Evolutionary conservation across 495 filamentous ascomycete species (phyloP).

Genomic region (Aspergillus cavernicola): DNA sequence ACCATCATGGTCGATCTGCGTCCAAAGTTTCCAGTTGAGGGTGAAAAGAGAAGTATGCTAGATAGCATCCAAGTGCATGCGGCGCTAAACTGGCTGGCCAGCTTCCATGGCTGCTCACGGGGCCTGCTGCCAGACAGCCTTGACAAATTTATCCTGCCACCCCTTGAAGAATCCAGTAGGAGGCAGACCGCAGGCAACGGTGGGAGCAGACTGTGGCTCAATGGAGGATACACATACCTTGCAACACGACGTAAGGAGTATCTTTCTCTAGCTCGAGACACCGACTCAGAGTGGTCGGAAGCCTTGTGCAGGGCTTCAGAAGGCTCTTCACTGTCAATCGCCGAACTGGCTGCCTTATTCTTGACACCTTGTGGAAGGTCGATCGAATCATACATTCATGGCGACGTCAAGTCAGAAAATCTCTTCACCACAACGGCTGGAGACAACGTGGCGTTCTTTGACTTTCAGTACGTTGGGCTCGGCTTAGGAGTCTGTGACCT

Average conservation of each 20-base stretch:
- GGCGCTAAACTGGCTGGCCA: constrained; percentile 32
- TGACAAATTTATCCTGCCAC: constrained; percentile 27
- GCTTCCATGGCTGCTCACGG: constrained; percentile 30
- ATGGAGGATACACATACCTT: constrained; percentile 41
- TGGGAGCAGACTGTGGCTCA: constrained; percentile 29
- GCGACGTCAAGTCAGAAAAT: constrained; percentile 43
- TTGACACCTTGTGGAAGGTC: constrained; percentile 28
- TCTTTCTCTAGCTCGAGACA: constrained; percentile 23
- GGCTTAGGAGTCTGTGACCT: constrained; percentile 39
- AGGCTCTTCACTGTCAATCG: constrained; percentile 20
- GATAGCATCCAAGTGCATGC: constrained; percentile 24
- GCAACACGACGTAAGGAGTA: constrained; percentile 35
- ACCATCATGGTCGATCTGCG: constrained; percentile 37
- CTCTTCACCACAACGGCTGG: constrained; percentile 33
- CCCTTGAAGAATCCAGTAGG: constrained; percentile 26
- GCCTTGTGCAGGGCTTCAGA: constrained; percentile 18
- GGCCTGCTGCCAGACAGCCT: constrained; percentile 14
- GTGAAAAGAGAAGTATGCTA: constrained; percentile 27
- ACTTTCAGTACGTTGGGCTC: constrained; percentile 39
- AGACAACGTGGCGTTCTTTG: constrained; percentile 36
- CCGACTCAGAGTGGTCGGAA: constrained; percentile 31
- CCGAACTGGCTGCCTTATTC: constrained; percentile 30
- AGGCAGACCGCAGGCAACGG: constrained; percentile 1
- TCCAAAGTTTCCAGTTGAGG: constrained; percentile 24
- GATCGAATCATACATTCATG: constrained; percentile 37